phyloP scores from a whole-genome alignment of 164 flowering plant species.

The Nymphaea thermarum region DNA sequence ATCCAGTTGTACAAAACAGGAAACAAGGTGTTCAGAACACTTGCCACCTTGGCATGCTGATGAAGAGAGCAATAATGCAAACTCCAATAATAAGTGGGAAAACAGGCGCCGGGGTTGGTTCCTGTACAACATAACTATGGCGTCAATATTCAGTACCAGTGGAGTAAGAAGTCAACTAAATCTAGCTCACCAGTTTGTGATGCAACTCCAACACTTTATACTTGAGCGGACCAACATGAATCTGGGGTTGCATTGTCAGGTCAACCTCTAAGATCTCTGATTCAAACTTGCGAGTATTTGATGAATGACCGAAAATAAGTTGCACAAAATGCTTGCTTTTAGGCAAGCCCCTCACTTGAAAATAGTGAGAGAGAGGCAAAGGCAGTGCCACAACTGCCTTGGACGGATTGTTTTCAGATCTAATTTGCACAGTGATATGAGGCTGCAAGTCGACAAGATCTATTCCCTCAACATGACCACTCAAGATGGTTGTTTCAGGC shows the following conservation, averaged over 20 bases:
- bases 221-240: slow-evolving; percentile 78
- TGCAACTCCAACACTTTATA: slow-evolving; percentile 52
- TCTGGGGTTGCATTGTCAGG: slow-evolving; percentile 52
- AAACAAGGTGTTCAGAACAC: neutral
- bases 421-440: slow-evolving; percentile 70
- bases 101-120: slow-evolving; percentile 78
- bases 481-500: slow-evolving; percentile 76
- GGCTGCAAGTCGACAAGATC: slow-evolving; percentile 43
- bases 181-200: slow-evolving; percentile 58
- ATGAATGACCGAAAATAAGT: slow-evolving; percentile 46
- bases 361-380: slow-evolving; percentile 75
- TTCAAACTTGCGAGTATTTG: slow-evolving; percentile 46
- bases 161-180: neutral
- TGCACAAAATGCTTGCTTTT: slow-evolving; percentile 66
- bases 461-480: slow-evolving; percentile 77
- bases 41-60: slow-evolving; percentile 78
- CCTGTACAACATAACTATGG: slow-evolving; percentile 37
- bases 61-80: slow-evolving; percentile 53
- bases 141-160: neutral
- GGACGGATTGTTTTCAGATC: slow-evolving; percentile 59
- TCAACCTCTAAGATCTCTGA: slow-evolving; percentile 82
- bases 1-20: neutral
- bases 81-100: slow-evolving; percentile 75
- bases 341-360: slow-evolving; percentile 74
- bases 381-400: slow-evolving; percentile 59